Evolutionary conservation across 2,329 filamentous ascomycete species (phyloP).

Genomic region (Fusarium nematophilum): DNA sequence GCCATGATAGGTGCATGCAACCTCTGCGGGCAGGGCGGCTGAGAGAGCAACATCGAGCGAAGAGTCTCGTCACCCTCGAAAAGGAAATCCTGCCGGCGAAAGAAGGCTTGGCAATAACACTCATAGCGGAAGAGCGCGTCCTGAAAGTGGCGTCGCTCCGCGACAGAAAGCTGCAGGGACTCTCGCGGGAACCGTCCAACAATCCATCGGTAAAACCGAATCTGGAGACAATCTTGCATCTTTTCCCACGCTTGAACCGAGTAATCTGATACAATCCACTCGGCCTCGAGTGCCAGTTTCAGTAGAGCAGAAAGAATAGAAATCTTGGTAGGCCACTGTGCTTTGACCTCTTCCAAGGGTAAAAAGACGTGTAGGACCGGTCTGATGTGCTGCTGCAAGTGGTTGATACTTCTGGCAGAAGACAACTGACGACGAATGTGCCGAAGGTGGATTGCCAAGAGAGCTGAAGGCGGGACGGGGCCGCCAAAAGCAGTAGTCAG

Average conservation of each 20-base stretch:
- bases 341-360: neutral
- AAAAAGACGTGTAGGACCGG: neutral
- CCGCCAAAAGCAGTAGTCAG: neutral
- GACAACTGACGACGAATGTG: neutral
- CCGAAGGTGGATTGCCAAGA: neutral
- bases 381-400: neutral
- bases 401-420: neutral
- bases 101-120: neutral
- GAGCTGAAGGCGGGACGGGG: neutral
- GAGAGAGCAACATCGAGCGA: neutral
- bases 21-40: neutral
- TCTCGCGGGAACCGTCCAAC: neutral
- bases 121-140: neutral
- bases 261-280: neutral
- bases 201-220: neutral
- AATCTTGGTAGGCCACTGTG: too few species aligned
- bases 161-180: neutral
- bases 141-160: neutral
- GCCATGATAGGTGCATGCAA: neutral
- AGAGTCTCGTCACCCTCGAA: neutral
- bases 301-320: too few species aligned
- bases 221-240: neutral
- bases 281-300: neutral
- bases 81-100: neutral
- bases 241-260: neutral